Base-by-base conservation (phyloP, 257 asterid genomes). In the Solanum commersonii region DNA sequence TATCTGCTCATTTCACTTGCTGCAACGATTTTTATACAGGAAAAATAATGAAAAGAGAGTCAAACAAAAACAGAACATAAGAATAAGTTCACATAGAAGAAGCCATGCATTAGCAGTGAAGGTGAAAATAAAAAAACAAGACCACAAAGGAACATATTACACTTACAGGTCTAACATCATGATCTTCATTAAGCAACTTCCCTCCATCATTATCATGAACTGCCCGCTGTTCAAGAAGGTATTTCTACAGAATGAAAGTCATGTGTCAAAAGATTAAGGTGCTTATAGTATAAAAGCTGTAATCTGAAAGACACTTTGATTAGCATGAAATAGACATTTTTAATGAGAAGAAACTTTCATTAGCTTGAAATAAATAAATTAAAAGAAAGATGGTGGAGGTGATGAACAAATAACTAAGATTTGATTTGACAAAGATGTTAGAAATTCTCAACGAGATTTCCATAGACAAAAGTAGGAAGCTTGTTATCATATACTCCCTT, bases 211-310 rank as follows among this genome's bases (percentile, higher is more conserved):
- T 91, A 92, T 97, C 98, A 89, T 91, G 90, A 88, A 97, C 98
- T 85, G 99, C 99, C 88, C 95, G 95, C 90, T 96, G 97, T 90
- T 95, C 98, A 73, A 97, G 98, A 91, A 97, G 99, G 92, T 94
- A 96, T 89, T 94, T 95, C 99, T 97, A 87, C 90, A 91, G 79
- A 82, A 89, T 74, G 84, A 87, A 84, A 82, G 78, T 76, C 16
- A 60, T 34, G 82, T 56, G 59, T 29, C 86, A 34, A 52, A 42
- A n/a, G 40, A 46, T 49, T 82, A 29, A 49, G 85, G 70, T 46
- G 18, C 42, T 46, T 27, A 29, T 29, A 31, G 70, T 81, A 29
- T 27, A 49, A 81, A 81, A 81, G 29, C 68, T 81, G 42, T 27
- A 46, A 29, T 49, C 42, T 29, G 85, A 81, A 79, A 79, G 67